A percentile compares a stretch with the other conserved stretches of the same genome.
Conservation (phyloP, 2,329 filamentous ascomycete species). For the Trichophyton equinum region DNA sequence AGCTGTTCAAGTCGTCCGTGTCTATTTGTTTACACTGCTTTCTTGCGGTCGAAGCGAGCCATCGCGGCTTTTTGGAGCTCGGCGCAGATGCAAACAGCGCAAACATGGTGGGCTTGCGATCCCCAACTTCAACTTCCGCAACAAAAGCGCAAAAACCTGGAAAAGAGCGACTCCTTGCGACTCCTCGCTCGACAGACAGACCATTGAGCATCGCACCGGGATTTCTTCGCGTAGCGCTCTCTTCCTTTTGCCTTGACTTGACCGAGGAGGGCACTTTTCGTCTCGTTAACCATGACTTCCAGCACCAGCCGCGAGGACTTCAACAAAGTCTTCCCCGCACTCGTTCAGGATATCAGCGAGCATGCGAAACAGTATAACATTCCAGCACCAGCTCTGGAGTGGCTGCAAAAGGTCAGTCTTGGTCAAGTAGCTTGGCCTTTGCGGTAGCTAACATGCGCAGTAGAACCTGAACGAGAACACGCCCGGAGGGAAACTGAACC, state of each 20-base stretch:
- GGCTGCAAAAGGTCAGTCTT: constrained; percentile 63
- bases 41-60: not conserved
- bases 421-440: not conserved
- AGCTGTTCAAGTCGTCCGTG: not conserved
- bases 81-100: constrained; percentile 17
- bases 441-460: not conserved
- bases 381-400: constrained; percentile 65
- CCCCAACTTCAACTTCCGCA: no score
- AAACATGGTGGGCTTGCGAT: constrained; percentile 17
- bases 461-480: constrained; percentile 78
- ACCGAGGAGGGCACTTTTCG: not conserved
- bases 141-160: no score
- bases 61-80: not conserved
- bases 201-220: not conserved
- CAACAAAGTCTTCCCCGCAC: constrained; percentile 75
- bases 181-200: not conserved
- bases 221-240: not conserved
- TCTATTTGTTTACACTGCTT: not conserved
- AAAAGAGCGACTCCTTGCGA: not conserved
- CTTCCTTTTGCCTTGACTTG: not conserved
- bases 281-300: constrained; percentile 45
- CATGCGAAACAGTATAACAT: constrained; percentile 73
- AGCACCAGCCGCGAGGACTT: constrained; percentile 63
- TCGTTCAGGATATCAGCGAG: constrained; percentile 68
- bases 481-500: constrained; percentile 93